Evolutionary conservation across 441 rosid species (phyloP).

Genomic region (Lagerstroemia fauriei): DNA sequence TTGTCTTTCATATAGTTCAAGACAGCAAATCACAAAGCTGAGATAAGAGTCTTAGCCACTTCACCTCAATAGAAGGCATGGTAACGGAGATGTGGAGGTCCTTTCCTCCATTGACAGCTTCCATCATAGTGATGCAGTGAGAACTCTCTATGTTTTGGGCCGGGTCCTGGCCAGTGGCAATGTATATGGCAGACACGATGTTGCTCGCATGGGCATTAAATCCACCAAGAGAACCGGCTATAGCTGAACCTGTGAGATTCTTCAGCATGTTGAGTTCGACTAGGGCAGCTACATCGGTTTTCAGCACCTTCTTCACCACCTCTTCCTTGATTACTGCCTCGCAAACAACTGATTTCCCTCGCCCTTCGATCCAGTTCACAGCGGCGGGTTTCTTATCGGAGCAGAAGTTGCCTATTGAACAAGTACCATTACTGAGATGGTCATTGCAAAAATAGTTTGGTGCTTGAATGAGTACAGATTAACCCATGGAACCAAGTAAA

Average conservation of each 20-base stretch:
- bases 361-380: constrained; percentile 36
- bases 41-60: too few relatives aligned
- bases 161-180: constrained; percentile 33
- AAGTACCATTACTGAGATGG: background rate
- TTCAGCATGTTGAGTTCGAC: constrained; percentile 36
- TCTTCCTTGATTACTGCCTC: constrained; percentile 33
- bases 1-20: too few relatives aligned
- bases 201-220: constrained; percentile 35
- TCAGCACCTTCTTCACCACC: constrained; percentile 30
- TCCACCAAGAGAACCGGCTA: constrained; percentile 33
- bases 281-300: constrained; percentile 27
- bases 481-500: background rate
- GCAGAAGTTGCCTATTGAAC: constrained; percentile 27
- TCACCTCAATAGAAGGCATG: constrained; percentile 30
- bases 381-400: constrained; percentile 33
- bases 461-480: background rate
- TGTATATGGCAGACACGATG: constrained; percentile 29
- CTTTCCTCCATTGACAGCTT: constrained; percentile 30
- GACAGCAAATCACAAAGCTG: too few relatives aligned
- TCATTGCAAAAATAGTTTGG: background rate
- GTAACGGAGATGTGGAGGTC: constrained; percentile 27
- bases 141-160: constrained; percentile 30
- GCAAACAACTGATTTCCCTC: constrained; percentile 31
- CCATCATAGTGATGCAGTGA: constrained; percentile 34
- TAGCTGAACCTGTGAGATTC: constrained; percentile 31